Evolutionary conservation across 306 rosid species (phyloP), one percentile per base, ranked within the genome.

Genomic region (Senna siamea): DNA sequence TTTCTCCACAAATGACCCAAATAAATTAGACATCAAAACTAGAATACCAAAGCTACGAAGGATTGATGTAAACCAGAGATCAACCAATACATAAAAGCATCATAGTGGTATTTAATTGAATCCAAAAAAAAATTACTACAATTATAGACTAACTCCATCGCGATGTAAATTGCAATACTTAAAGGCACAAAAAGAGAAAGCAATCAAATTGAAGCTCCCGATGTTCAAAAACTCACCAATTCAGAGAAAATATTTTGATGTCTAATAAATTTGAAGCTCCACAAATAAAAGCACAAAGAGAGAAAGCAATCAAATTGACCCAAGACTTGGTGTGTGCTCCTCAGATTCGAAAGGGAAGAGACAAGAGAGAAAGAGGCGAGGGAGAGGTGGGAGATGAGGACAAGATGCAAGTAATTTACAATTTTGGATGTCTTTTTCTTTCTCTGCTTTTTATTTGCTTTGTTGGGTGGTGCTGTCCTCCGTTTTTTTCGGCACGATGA

Each of bases 401-500:
- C 67, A 80, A 74, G 50, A 35, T 54, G 26, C 52, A 28, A 78
- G 69, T 79, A 75, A 80, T 30, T 53, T 60, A 70, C 30, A 61
- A 65, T 22, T 53, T 43, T 65, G 52, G 50, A 2, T 13, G 38
- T 14, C 14, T 43, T 14, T 65, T 43, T 54, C 70, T 65, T 65
- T 41, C 48, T n/a, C 2, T 14, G 62, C 67, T 22, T 53, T 69
- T 46, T 12, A 44, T n/a, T 52, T 65, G 52, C 73, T 73, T 74
- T 48, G 66, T 77, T 69, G 59, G 65, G 71, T 60, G 47, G 54
- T 40, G 58, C 32, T 58, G 60, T 63, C 18, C n/a, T n/a, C n/a
- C n/a, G n/a, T n/a, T n/a, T n/a, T n/a, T n/a, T n/a, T n/a, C n/a
- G n/a, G n/a, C n/a, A n/a, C n/a, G n/a, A n/a, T n/a, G n/a, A n/a